Percentiles rank a stretch among this genome's conserved stretches.
phyloP scores from a whole-genome alignment of 2,329 filamentous ascomycete species.

The Fusarium sp. region DNA sequence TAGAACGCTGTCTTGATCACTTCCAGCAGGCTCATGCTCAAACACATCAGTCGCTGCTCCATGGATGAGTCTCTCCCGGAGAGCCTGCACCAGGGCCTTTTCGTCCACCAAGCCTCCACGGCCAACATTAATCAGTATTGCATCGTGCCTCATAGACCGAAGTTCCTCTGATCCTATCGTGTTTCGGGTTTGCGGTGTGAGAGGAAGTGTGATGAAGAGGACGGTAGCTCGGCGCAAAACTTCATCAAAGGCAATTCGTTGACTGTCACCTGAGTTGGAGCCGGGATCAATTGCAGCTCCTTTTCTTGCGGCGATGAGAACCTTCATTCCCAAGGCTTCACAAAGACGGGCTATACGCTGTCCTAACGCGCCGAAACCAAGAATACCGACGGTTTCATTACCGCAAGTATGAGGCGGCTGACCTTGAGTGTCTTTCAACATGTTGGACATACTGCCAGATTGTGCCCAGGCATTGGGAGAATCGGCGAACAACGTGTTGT shows the following conservation, averaged over 20 bases:
- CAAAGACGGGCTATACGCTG: neutral
- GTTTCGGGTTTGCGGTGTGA: neutral
- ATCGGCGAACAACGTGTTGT: neutral
- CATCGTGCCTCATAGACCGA: neutral
- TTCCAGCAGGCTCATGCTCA: constrained; percentile 11
- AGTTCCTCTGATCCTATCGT: neutral
- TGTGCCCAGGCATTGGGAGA: neutral
- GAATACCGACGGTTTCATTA: neutral
- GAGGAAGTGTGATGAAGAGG: neutral
- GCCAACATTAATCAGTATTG: constrained; percentile 16
- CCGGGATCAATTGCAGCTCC: neutral
- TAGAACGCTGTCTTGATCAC: neutral
- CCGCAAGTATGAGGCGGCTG: neutral
- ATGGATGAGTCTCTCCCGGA: constrained; percentile 4
- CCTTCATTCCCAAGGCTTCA: neutral
- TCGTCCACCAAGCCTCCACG: constrained; percentile 17
- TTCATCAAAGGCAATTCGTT: neutral
- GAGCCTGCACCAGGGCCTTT: constrained; percentile 4
- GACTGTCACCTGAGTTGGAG: neutral
- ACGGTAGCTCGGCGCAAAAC: neutral
- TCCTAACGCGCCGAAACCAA: neutral
- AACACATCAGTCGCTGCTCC: constrained; percentile 19
- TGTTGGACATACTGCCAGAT: neutral
- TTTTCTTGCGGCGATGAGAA: constrained; percentile 2
- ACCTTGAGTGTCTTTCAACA: neutral